A percentile compares a stretch with the other conserved stretches of the same genome.
phyloP scores from a whole-genome alignment of 2,329 filamentous ascomycete species.

The Cryphonectria carpinicola region DNA sequence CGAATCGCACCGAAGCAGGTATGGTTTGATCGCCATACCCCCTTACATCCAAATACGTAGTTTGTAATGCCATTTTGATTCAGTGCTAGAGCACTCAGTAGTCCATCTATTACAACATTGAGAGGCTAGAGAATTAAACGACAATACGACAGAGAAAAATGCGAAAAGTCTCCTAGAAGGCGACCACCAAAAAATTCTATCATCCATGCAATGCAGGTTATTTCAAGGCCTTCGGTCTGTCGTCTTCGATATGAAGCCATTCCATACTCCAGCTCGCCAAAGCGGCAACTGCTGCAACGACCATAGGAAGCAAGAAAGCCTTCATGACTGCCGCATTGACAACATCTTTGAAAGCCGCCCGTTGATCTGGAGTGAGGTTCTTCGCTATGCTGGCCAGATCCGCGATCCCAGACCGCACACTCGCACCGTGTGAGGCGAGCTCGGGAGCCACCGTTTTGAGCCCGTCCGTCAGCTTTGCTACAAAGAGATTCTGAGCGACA shows the following conservation, averaged over 20 bases:
- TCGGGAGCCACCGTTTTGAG: background rate
- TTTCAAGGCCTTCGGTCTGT: background rate
- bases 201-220: background rate
- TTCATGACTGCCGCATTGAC: slow-evolving; percentile 5
- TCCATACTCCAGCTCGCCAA: slow-evolving; percentile 13
- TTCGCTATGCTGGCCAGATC: background rate
- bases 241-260: slow-evolving; percentile 12
- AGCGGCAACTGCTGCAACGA: slow-evolving; percentile 6
- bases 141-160: background rate
- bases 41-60: background rate
- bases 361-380: background rate
- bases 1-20: background rate
- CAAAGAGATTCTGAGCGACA: slow-evolving; percentile 11
- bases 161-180: background rate
- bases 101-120: background rate
- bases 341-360: background rate
- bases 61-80: background rate
- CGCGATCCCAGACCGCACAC: background rate
- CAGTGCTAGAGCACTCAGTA: background rate
- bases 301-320: slow-evolving; percentile 5
- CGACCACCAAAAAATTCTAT: background rate
- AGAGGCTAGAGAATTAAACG: background rate
- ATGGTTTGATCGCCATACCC: background rate
- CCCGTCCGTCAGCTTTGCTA: background rate
- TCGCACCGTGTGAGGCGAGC: background rate